These are phyloP conservation scores for Saccharomycopsis fodiens DNA, from an alignment of 805 yeast species.

Conservation along the genomic window DNA sequence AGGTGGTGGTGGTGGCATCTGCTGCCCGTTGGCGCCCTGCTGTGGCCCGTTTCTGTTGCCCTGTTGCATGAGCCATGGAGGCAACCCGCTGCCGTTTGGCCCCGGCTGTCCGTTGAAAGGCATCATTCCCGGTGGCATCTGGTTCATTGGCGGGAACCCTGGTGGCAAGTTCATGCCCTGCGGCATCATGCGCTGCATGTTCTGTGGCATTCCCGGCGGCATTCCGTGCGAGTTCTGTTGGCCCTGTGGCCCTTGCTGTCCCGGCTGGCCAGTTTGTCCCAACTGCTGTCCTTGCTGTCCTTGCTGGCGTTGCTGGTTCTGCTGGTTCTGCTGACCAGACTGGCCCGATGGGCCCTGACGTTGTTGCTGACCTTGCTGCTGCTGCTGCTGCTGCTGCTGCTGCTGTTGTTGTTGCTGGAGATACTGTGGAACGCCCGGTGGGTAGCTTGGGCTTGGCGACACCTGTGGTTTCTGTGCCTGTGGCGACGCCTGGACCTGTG, in stretches of 20 bases:
- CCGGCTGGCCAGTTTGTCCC: slow-evolving; percentile 20
- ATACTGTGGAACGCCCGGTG: too few species aligned
- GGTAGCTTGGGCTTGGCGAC: slow-evolving; percentile 1
- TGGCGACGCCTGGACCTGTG: background rate
- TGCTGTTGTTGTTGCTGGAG: slow-evolving; percentile 20
- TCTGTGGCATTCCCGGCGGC: slow-evolving; percentile 6
- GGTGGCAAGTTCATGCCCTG: slow-evolving; percentile 14
- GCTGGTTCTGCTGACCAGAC: too few species aligned
- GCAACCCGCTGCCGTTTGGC: slow-evolving; percentile 1
- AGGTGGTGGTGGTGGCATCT: slow-evolving; percentile 27
- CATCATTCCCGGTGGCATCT: slow-evolving; percentile 6
- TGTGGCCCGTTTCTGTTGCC: background rate
- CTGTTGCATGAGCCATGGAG: background rate
- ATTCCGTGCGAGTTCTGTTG: background rate
- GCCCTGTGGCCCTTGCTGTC: slow-evolving; percentile 10
- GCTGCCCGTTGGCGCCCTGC: slow-evolving; percentile 7
- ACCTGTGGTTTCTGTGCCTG: slow-evolving; percentile 1
- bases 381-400: slow-evolving; percentile 19
- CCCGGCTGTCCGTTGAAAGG: background rate
- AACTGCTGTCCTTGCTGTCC: slow-evolving; percentile 21
- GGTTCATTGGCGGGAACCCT: slow-evolving; percentile 16
- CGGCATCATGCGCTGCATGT: slow-evolving; percentile 5
- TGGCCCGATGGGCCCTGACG: too few species aligned
- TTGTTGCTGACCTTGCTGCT: slow-evolving; percentile 20
- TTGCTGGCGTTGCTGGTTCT: too few species aligned